These are phyloP conservation scores for Globisporangium solare DNA, from an alignment of 352 stramenopile species.

Conservation along the genomic window DNA sequence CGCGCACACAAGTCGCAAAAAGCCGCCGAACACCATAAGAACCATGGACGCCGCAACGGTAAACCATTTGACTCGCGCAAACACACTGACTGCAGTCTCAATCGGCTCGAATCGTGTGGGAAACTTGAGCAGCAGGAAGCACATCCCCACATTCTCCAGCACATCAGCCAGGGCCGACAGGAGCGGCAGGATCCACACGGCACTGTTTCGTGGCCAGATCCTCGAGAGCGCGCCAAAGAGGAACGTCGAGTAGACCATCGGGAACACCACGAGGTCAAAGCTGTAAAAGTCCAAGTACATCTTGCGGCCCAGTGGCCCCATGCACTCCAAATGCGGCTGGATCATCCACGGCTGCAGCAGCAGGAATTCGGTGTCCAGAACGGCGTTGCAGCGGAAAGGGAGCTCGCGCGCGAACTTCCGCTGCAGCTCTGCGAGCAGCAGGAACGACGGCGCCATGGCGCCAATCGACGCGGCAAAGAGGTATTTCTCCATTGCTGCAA, in stretches of 20 bases:
- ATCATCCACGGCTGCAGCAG: slow-evolving; percentile 23
- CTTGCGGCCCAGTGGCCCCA: slow-evolving; percentile 21
- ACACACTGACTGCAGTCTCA: slow-evolving; percentile 26
- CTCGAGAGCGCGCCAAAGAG: slow-evolving; percentile 23
- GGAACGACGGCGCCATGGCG: slow-evolving; percentile 30
- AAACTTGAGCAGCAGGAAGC: slow-evolving; percentile 36
- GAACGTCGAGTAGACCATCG: slow-evolving; percentile 34
- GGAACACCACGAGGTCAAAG: slow-evolving; percentile 48
- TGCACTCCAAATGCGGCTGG: slow-evolving; percentile 33
- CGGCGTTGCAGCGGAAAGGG: slow-evolving; percentile 26
- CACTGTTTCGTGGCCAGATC: slow-evolving; percentile 23
- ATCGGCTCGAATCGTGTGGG: slow-evolving; percentile 19
- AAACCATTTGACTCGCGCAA: slow-evolving; percentile 37
- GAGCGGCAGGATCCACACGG: slow-evolving; percentile 19
- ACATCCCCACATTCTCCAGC: slow-evolving; percentile 37
- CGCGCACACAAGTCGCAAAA: neutral
- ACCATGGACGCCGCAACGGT: slow-evolving; percentile 15
- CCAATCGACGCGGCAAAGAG: slow-evolving; percentile 24
- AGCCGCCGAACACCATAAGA: slow-evolving; percentile 20
- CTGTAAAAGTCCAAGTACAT: slow-evolving; percentile 41
- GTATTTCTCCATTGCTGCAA: slow-evolving; percentile 8
- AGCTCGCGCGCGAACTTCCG: slow-evolving; percentile 27
- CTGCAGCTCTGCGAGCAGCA: slow-evolving; percentile 30
- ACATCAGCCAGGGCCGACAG: slow-evolving; percentile 30
- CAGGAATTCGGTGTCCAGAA: slow-evolving; percentile 35